Evolutionary conservation across 2,329 filamentous ascomycete genomes (phyloP), one percentile per base, ranked within the genome.

Genomic region (Aspergillus texensis): DNA sequence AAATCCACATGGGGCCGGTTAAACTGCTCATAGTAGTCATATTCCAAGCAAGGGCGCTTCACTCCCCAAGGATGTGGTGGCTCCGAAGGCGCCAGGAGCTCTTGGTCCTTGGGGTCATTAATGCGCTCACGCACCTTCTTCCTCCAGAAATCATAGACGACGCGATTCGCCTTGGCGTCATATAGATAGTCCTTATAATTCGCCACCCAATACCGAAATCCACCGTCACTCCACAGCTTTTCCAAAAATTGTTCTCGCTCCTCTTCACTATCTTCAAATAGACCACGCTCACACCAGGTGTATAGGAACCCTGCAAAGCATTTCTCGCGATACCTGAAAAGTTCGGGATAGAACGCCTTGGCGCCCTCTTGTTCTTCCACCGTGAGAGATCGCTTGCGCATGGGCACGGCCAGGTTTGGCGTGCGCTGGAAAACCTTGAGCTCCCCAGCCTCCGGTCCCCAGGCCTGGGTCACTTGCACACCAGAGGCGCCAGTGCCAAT

Each of bases 391-490:
- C 79, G 76, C 62, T 84, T 82, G 2, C 82, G 80, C 86, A 91
- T 89, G 0, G 88, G 88, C 0, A 91, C 69, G 0, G 86, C 86
- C 8, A 89, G 78, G 63, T 91, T 91, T 0, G 89, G 88, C 1
- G 88, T 91, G 10, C 88, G 83, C 68, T 90, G 88, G 72, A 90
- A 90, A 41, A 91, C 85, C 3, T 78, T 82, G 1, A 91, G 67
- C 0, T 83, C 75, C 4, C 80, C 82, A 0, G 83, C 87, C 6
- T 79, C 71, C 2, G 84, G 84, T 1, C 83, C 86, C 73, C 84
- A 85, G 57, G 86, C 87, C 66, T 91, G 88, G 0, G 85, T 78
- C 6, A 88, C 79, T 69, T 87, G 85, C 4, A 85, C 81, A 1
- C 82, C 85, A 8, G 83, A 84, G 48, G 84, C 84, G 1, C 86